Evolutionary conservation across 2,329 filamentous ascomycete species (phyloP), one percentile per base, ranked within the genome.

Genomic region (Exserohilum turcica): DNA sequence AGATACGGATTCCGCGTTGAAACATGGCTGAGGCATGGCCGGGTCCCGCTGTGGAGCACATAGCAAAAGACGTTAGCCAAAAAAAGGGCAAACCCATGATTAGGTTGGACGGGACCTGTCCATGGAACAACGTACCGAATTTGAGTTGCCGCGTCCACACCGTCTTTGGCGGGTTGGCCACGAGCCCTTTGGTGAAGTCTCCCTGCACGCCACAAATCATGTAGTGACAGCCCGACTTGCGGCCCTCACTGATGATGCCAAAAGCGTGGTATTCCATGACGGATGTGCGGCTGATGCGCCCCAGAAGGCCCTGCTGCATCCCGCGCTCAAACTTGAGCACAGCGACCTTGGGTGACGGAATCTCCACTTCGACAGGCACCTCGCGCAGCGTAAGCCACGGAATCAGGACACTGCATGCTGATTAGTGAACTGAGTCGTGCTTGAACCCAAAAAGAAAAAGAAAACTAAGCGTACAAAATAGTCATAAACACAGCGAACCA

Each of bases 181-280:
- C 70, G 9, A 73, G 65, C 6, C 64, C 55, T 27, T 60, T 66
- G 3, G 70, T 73, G 43, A 73, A 73, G 54, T 73, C 70, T n/a
- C 70, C 70, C 51, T 73, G 70, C 7, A 73, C 70, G 51, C 70
- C 70, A 33, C 70, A 73, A 43, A 73, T 70, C 69, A 73, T 71
- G 57, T 73, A 73, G 39, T 73, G 70, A 43, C 64, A 50, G 0
- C 52, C 51, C 5, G 68, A 56, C 24, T 72, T 66, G 13, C 65
- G 60, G 15, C 69, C 67, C 47, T 69, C 66, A 48, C 70, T 73
- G 45, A 73, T 73, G 56, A 73, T 72, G 2, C 70, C 70, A 42
- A 73, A 73, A 6, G 70, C 70, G 40, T 73, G 70, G 44, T 73
- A 73, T 59, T 73, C 70, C 69, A 73, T 72, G 50, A 73, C 65